Percentiles rank a stretch among this genome's conserved stretches.
Conservation (phyloP, 306 rosid genomes). For the Vigna unguiculata region DNA sequence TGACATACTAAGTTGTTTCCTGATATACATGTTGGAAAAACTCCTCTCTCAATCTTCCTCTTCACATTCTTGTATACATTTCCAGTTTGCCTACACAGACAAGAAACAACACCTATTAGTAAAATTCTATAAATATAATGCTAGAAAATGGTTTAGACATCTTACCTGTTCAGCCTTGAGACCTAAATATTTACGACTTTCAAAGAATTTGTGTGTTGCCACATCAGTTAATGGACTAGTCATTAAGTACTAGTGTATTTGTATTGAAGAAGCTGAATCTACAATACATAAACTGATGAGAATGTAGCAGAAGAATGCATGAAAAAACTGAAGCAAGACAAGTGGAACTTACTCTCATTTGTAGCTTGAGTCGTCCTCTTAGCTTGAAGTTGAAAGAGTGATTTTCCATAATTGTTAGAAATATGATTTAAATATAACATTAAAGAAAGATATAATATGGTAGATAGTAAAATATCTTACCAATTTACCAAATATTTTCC, state of each 20-base stretch:
- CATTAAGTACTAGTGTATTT: conserved; percentile 96
- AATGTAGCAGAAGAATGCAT: conserved; percentile 22
- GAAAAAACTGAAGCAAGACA: conserved; percentile 41
- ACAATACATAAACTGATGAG: conserved; percentile 41
- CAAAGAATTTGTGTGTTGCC: conserved; percentile 84
- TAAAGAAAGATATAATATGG: too few species aligned
- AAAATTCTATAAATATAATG: neutral
- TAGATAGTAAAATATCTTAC: too few species aligned
- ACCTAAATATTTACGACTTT: conserved; percentile 85
- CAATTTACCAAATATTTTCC: too few species aligned
- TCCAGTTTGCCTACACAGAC: too few species aligned
- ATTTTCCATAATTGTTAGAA: conserved; percentile 58
- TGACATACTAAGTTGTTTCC: too few species aligned
- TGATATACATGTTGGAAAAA: too few species aligned
- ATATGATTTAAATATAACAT: too few species aligned
- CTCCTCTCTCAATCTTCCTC: too few species aligned
- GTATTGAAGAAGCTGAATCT: conserved; percentile 70
- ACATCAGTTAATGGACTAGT: conserved; percentile 98
- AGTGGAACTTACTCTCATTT: conserved; percentile 63
- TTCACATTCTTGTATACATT: too few species aligned
- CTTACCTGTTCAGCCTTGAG: conserved; percentile 90
- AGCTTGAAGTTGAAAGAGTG: conserved; percentile 98
- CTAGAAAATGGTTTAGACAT: conserved; percentile 13
- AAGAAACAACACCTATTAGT: too few species aligned
- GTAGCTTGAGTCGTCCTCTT: conserved; percentile 90